A percentile compares a stretch with the other conserved stretches of the same genome.
These are phyloP conservation scores for Nicotiana knightiana DNA, from an alignment of 257 asterid genomes.

Conservation along the genomic window DNA sequence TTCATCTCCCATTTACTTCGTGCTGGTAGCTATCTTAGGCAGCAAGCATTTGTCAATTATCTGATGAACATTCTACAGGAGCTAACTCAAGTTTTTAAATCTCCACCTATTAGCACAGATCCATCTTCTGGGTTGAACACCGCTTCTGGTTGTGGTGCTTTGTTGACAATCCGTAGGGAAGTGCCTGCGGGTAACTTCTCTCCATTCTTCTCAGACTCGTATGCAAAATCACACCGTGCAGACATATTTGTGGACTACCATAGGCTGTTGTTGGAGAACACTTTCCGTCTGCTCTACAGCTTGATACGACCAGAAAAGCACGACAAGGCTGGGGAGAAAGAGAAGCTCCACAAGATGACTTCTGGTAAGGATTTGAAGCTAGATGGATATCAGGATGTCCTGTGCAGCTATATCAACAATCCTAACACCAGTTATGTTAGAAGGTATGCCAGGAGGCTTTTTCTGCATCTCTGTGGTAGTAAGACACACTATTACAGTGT, in stretches of 20 bases:
- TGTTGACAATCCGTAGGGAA: constrained; percentile 81
- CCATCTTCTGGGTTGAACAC: constrained; percentile 47
- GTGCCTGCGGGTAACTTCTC: constrained; percentile 96
- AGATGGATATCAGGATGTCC: constrained; percentile 94
- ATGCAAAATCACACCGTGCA: constrained; percentile 87
- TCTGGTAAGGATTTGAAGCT: constrained; percentile 86
- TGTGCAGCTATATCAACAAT: constrained; percentile 95
- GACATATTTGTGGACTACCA: constrained; percentile 92
- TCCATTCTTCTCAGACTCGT: constrained; percentile 92
- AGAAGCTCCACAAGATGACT: constrained; percentile 52
- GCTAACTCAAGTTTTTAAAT: constrained; percentile 76
- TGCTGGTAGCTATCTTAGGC: constrained; percentile 83
- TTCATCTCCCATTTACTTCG: constrained; percentile 52
- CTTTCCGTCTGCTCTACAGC: constrained; percentile 90
- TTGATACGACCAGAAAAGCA: constrained; percentile 97
- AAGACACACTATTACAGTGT: constrained; percentile 97
- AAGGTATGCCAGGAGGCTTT: constrained; percentile 93
- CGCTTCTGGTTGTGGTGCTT: constrained; percentile 88
- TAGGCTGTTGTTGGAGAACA: constrained; percentile 74
- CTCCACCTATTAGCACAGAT: constrained; percentile 59
- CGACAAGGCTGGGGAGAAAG: constrained; percentile 91
- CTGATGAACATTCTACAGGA: constrained; percentile 95
- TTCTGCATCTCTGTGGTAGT: constrained; percentile 95
- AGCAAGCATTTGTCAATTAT: constrained; percentile 73
- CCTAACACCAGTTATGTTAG: constrained; percentile 78